Conservation (phyloP, 345 rosid species). For the Nasturtium officinale region DNA sequence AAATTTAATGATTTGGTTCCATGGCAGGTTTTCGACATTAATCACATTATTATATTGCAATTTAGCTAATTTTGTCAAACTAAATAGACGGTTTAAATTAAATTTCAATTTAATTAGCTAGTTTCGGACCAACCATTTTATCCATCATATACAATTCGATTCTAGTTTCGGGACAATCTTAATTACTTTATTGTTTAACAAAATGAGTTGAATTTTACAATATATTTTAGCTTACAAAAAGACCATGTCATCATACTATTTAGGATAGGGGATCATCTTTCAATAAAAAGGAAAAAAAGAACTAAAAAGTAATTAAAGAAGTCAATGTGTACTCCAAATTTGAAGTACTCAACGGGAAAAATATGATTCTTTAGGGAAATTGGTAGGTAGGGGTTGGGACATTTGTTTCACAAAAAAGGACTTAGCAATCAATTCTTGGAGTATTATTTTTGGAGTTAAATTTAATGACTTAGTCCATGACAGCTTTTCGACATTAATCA, state of each 20-base stretch:
- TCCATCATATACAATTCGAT: background rate
- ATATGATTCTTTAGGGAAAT: conserved; percentile 1
- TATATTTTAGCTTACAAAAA: background rate
- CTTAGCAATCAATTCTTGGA: conserved; percentile 18
- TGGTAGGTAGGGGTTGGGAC: background rate
- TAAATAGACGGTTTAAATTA: background rate
- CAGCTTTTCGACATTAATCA: conserved; percentile 5
- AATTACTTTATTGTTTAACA: no score
- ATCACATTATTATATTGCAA: background rate
- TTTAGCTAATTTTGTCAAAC: conserved; percentile 1
- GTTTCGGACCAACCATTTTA: background rate
- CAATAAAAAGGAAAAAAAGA: background rate
- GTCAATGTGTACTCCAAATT: background rate
- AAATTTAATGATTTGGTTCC: background rate
- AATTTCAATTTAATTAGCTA: background rate
- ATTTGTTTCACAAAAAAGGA: background rate
- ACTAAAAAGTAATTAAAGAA: background rate
- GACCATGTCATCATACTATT: background rate
- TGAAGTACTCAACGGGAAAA: background rate
- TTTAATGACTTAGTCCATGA: background rate
- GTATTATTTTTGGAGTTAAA: background rate
- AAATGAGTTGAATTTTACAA: background rate
- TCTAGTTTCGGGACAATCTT: no score
- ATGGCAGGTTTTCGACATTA: background rate
- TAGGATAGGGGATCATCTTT: background rate